Conservation (phyloP, 306 rosid genomes). For the Quercus glauca region DNA sequence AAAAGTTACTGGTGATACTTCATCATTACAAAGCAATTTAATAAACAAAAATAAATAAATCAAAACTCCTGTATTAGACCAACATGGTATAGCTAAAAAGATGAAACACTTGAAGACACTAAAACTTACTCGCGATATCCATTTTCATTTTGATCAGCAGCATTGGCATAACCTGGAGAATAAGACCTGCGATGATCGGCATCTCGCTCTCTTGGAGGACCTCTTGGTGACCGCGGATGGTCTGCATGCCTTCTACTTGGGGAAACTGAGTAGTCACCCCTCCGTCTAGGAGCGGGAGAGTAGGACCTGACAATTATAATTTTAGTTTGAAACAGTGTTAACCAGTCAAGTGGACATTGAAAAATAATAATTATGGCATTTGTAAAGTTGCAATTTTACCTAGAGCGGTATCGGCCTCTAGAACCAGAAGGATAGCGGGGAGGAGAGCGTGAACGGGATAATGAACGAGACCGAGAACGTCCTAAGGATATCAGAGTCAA, state of each 20-base stretch:
- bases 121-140: slow-evolving; percentile 62
- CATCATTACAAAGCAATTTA: no score
- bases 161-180: slow-evolving; percentile 74
- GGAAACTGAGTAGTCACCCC: slow-evolving; percentile 69
- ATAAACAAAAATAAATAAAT: no score
- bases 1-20: slow-evolving; percentile 51
- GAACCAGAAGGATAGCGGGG: slow-evolving; percentile 77
- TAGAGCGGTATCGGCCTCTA: slow-evolving; percentile 76
- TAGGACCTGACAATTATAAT: slow-evolving; percentile 54
- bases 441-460: slow-evolving; percentile 76
- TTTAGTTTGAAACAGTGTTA: slow-evolving; percentile 15
- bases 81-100: no score
- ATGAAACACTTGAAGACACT: not conserved
- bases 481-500: slow-evolving; percentile 40
- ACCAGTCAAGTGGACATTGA: not conserved
- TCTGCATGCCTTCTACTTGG: slow-evolving; percentile 67
- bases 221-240: slow-evolving; percentile 79
- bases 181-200: slow-evolving; percentile 66
- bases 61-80: no score
- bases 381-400: slow-evolving; percentile 41
- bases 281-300: slow-evolving; percentile 87
- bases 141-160: slow-evolving; percentile 40
- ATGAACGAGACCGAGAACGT: slow-evolving; percentile 86
- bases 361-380: not conserved
- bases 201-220: slow-evolving; percentile 60